phyloP scores from a whole-genome alignment of 2,329 filamentous ascomycete species.

The Venturia effusa region DNA sequence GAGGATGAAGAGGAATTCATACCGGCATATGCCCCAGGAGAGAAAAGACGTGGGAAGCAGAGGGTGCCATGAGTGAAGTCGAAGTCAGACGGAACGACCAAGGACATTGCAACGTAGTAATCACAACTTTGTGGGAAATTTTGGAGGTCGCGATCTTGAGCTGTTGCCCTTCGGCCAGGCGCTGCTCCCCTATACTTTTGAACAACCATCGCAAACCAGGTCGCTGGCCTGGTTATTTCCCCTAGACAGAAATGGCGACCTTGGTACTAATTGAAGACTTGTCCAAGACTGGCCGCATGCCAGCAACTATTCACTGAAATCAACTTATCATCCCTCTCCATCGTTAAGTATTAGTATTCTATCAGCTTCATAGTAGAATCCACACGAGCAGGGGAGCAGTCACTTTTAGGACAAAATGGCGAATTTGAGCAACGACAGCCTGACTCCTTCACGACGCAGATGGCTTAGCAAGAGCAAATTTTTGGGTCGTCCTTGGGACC shows the following conservation, averaged over 20 bases:
- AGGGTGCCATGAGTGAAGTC: neutral
- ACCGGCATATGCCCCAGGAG: neutral
- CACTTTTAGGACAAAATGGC: neutral
- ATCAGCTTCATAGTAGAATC: neutral
- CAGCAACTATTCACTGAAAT: neutral
- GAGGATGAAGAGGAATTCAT: neutral
- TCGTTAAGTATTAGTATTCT: neutral
- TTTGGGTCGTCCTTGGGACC: neutral
- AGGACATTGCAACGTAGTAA: neutral
- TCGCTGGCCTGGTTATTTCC: too few relatives aligned
- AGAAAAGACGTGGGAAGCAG: neutral
- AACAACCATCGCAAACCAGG: neutral
- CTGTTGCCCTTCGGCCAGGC: neutral
- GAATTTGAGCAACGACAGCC: neutral
- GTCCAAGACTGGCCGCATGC: neutral
- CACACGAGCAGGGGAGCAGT: neutral
- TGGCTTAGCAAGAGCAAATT: neutral
- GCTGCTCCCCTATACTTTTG: neutral
- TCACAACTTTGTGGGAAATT: too few relatives aligned
- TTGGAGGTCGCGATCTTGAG: neutral
- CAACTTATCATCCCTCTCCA: neutral
- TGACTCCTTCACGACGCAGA: neutral
- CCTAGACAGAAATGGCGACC: neutral
- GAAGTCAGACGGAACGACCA: neutral
- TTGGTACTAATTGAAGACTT: neutral